Evolutionary conservation across 2,329 filamentous ascomycete species (phyloP).

Genomic region (Myriosclerotinia scirpicola): DNA sequence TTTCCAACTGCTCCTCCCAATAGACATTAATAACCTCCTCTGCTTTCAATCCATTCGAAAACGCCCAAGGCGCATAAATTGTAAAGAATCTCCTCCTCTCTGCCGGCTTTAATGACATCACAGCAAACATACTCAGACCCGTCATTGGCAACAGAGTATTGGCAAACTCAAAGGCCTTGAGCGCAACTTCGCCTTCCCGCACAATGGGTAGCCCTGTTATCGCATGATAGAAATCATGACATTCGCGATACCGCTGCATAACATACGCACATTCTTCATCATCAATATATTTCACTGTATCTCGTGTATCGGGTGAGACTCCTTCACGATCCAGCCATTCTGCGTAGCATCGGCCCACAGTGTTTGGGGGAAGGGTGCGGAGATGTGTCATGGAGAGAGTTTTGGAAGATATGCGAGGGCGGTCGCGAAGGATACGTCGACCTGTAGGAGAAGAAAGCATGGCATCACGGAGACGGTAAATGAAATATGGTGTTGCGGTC

Average conservation of each 20-base stretch:
- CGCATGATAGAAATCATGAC: constrained; percentile 97
- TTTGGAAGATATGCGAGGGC: constrained; percentile 80
- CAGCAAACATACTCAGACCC: constrained; percentile 76
- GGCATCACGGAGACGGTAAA: constrained; percentile 82
- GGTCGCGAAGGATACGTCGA: constrained; percentile 84
- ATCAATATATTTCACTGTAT: constrained; percentile 84
- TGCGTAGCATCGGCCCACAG: constrained; percentile 79
- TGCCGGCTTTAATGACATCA: constrained; percentile 60
- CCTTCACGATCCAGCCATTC: constrained; percentile 92
- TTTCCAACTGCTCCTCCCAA: constrained; percentile 93
- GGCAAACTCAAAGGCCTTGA: constrained; percentile 96
- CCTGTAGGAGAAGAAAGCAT: constrained; percentile 87
- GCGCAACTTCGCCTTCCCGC: constrained; percentile 93
- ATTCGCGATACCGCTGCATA: constrained; percentile 96
- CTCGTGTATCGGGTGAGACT: constrained; percentile 86
- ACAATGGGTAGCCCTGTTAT: constrained; percentile 87
- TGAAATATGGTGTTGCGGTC: constrained; percentile 92
- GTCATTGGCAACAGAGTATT: constrained; percentile 97
- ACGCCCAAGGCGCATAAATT: constrained; percentile 86
- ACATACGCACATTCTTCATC: constrained; percentile 96
- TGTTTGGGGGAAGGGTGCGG: constrained; percentile 68
- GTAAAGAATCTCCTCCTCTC: constrained; percentile 67
- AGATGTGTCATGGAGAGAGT: constrained; percentile 65
- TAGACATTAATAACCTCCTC: constrained; percentile 93
- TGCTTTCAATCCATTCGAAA: constrained; percentile 73